Conservation (phyloP, 345 rosid genomes). For the Chamaenerion angustifolium region DNA sequence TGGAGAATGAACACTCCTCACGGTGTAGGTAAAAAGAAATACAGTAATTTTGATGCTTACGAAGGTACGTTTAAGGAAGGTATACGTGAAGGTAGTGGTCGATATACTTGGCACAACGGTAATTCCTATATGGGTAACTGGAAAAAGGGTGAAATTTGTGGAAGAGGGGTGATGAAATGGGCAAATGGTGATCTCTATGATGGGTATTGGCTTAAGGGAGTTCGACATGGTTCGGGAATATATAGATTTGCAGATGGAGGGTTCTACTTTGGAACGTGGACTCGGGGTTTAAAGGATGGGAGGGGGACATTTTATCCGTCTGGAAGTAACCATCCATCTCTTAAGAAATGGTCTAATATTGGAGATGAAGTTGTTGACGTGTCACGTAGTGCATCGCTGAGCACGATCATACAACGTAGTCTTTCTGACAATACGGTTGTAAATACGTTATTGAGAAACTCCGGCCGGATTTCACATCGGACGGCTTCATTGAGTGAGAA, state of each 20-base stretch:
- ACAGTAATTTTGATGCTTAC: slow-evolving; percentile 51
- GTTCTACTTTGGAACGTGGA: slow-evolving; percentile 77
- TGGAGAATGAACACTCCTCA: slow-evolving; percentile 85
- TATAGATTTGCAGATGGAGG: slow-evolving; percentile 74
- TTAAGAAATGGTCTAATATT: slow-evolving; percentile 34
- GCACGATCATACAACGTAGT: slow-evolving; percentile 20
- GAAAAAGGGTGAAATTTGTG: slow-evolving; percentile 74
- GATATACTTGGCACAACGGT: slow-evolving; percentile 69
- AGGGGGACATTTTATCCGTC: slow-evolving; percentile 78
- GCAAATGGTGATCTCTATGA: slow-evolving; percentile 58
- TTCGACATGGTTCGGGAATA: slow-evolving; percentile 67
- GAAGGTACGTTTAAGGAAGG: slow-evolving; percentile 93
- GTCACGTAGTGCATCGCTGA: slow-evolving; percentile 31
- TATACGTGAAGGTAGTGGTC: slow-evolving; percentile 64
- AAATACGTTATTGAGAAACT: slow-evolving; percentile 25
- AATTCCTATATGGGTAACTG: slow-evolving; percentile 72
- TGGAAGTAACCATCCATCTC: slow-evolving; percentile 61
- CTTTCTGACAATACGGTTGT: slow-evolving; percentile 39
- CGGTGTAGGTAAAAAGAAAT: slow-evolving; percentile 71
- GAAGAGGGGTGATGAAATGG: slow-evolving; percentile 92
- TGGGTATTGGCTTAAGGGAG: slow-evolving; percentile 77
- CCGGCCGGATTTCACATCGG: slow-evolving; percentile 40
- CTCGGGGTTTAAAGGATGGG: slow-evolving; percentile 67
- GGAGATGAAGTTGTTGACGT: slow-evolving; percentile 35
- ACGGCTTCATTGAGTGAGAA: slow-evolving; percentile 24